Base-by-base conservation (phyloP, 371 early-diverging fungal genomes). In the Mucor plumbeus region DNA sequence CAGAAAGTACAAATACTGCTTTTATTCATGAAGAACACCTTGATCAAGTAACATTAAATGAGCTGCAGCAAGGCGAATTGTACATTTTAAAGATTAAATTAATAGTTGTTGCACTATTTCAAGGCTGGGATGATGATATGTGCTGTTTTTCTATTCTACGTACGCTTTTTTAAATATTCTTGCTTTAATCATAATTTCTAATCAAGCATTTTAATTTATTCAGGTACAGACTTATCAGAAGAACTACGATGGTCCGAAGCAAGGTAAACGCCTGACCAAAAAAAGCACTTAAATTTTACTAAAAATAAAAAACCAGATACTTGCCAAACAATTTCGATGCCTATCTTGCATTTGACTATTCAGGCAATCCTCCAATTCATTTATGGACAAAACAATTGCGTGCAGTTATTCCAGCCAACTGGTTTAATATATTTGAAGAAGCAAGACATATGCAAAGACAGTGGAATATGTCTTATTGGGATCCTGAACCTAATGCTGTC, bases 61-160 rank as follows among this genome's bases (percentile, higher is more conserved):
- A 76, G 17, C 64, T 82, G 7, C 65, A 68, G 43, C 82, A 79
- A 64, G 81, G 81, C 26, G 70, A 74, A 14, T 63, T 80, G 13
- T 80, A 80, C 61, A 80, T 80, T 59, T 54, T 78, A 17, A 73
- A 80, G 61, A 70, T 80, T 9, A 71, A 77, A 34, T 63, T 73
- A n/a, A 76, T 79, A 33, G 71, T 68, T 33, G 60, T 82, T 40
- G 73, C 72, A 6, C 65, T 82, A 15, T 82, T 82, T 68, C 79
- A 82, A 75, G 82, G 81, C 1, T 82, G 82, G 82, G 69, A 82
- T 36, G 82, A 82, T 64, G 79, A 82, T 63, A 79, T 82, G 78
- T 82, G 82, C 59, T 82, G 82, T 55, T 82, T 79, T 55, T 70
- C 76, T 26, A 67, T 82, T 34, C 69, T 82, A 35, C 71, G 82